Evolutionary conservation across 495 filamentous ascomycete genomes (phyloP), one percentile per base, ranked within the genome.

Genomic region (Evansstolkia leycettana): DNA sequence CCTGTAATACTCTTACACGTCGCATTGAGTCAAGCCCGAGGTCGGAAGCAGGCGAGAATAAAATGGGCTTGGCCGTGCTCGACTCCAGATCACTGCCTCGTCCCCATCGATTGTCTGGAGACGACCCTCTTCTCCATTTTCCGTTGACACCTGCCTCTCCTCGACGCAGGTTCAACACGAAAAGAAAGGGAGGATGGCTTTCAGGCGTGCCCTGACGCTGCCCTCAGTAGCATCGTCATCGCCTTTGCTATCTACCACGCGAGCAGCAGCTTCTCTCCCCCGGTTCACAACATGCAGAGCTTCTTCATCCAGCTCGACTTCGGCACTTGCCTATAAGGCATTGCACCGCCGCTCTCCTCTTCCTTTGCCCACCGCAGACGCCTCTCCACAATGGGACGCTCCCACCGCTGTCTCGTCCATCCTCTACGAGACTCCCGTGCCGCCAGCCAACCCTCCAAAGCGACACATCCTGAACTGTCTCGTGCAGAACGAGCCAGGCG

Each of bases 401-500:
- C 84, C 88, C 31, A 85, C 90, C 15, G 90, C 90, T 40, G 90
- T 98, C 43, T 92, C 84, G 54, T 90, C 83, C 51, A 98, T 98
- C 59, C 82, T 98, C 61, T 98, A 98, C 67, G 90, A 98, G 69
- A 95, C 90, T 16, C 90, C 90, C 9, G 67, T 83, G 8, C 80
- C 85, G 9, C 86, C 87, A 2, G 64, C 71, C 41, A 75, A 79
- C 24, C 88, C 90, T 2, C 84, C 85, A 20, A 95, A 94, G 64
- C 79, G 85, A 10, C 90, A 95, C 57, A 68, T 98, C 53, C 76
- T 98, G 57, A 96, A 98, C 65, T 98, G 90, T 61, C 77, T 98
- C 36, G 90, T 98, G 42, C 90, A 98, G 59, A 98, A 98, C 62
- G 90, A 98, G 62, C 90, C 90, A 29, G 90, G 90, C 58, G 90